Percentiles rank a stretch among this genome's conserved stretches.
phyloP scores from a whole-genome alignment of 306 rosid species.

The Lathyrus sativus region DNA sequence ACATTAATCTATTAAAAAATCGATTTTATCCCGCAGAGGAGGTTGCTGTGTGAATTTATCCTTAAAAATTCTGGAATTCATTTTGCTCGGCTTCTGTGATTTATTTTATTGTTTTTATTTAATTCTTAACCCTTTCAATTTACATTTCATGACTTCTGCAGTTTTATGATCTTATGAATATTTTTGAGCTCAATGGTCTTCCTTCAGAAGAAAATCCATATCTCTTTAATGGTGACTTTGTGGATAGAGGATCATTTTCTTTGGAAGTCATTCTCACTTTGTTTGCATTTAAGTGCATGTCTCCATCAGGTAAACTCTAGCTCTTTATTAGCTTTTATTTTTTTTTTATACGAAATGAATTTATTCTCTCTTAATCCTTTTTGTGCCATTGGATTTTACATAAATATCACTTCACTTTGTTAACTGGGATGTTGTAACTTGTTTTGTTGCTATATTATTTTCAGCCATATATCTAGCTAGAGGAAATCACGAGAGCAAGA shows the following conservation, averaged over 20 bases:
- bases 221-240: constrained; percentile 97
- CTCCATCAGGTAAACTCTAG: constrained; percentile 78
- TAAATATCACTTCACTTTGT: constrained; percentile 12
- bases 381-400: neutral
- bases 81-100: constrained; percentile 11
- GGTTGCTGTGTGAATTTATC: no score
- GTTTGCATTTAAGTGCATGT: constrained; percentile 98
- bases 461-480: constrained; percentile 93
- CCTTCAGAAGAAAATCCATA: constrained; percentile 99
- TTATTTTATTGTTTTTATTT: neutral
- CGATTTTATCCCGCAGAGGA: no score
- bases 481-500: constrained; percentile 98
- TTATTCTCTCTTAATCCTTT: constrained; percentile 1
- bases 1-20: no score
- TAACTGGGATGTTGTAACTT: neutral
- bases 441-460: constrained; percentile 34
- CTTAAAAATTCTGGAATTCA: neutral
- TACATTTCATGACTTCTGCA: constrained; percentile 50
- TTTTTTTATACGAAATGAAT: neutral
- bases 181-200: constrained; percentile 98
- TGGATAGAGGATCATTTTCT: constrained; percentile 97
- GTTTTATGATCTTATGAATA: constrained; percentile 92
- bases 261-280: constrained; percentile 94
- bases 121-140: constrained; percentile 4
- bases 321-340: constrained; percentile 20